Base-by-base conservation (phyloP, 1,284 basidiomycete genomes). In the Phylloporus sp. region DNA sequence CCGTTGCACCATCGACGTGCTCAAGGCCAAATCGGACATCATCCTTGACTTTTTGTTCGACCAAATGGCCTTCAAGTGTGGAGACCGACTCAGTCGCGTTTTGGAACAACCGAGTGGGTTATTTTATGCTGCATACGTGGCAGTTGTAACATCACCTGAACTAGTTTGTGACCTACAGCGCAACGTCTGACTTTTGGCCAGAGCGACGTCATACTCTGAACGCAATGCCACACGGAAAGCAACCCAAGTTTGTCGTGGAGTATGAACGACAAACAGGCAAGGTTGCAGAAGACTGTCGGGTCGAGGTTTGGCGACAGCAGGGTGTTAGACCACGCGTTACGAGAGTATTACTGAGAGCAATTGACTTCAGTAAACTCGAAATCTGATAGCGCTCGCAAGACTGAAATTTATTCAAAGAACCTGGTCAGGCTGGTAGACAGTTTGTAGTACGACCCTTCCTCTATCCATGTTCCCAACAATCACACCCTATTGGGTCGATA, bases 171-270 rank as follows among this genome's bases (percentile, higher is more conserved):
- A 92, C 86, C 32, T 93, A 95, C 75, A 88, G 89, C 15, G 93
- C 93, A 14, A 93, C 88, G 8, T 92, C 91, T 73, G 91, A 93
- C 79, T 92, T 91, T 80, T 93, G 87, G 89, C 91, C 91, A 29
- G 85, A 87, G 57, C 88, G 85, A 58, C 87, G 94, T 62, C 93
- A 95, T 75, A 93, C 92, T 12, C 82, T 94, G 58, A 88, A 94
- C 61, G 90, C 90, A n/a, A 95, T 94, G 4, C 93, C 93, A 60
- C 92, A 91, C 71, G 94, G 89, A n/a, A n/a, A 32, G 92, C 86
- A 85, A 66, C 94, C 94, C 3, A 83, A 85, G 27, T 92, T 90
- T 1, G 94, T 94, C n/a, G 86, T 83, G 53, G 90, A 89, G 58
- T 94, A 93, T 76, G 93, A 94, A 80, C 78, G 78, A 90, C n/a